Percentiles rank a stretch among this genome's conserved stretches.
Evolutionary conservation across 2,329 filamentous ascomycete genomes (phyloP).

Genomic region (Xylaria sp.): DNA sequence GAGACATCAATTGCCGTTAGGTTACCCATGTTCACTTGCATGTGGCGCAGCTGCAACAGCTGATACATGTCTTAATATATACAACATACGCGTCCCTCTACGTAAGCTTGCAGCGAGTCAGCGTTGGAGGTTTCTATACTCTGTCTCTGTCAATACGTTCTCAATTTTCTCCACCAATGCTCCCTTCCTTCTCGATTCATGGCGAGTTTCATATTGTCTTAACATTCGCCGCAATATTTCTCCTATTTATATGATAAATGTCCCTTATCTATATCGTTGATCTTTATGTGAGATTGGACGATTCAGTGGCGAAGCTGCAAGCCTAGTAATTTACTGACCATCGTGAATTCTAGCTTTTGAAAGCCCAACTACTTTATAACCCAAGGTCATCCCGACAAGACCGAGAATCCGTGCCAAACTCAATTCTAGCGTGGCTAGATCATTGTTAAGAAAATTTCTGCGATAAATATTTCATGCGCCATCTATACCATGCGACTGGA

Average conservation of each 20-base stretch:
- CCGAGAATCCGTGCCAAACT: background rate
- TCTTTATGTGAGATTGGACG: too few species aligned
- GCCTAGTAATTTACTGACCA: background rate
- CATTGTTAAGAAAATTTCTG: background rate
- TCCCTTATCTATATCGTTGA: too few species aligned
- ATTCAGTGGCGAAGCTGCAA: background rate
- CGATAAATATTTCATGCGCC: background rate
- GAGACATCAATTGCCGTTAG: background rate
- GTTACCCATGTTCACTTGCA: background rate
- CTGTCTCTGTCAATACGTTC: background rate
- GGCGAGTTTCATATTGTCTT: too few species aligned
- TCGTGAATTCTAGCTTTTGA: background rate
- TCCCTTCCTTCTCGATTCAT: too few species aligned
- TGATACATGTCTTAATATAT: background rate
- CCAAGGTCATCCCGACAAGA: background rate
- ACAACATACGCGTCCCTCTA: constrained; percentile 28
- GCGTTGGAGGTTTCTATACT: background rate
- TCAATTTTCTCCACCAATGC: background rate
- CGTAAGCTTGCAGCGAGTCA: constrained; percentile 26
- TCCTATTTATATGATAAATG: too few species aligned
- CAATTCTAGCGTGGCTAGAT: background rate
- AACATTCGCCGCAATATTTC: too few species aligned
- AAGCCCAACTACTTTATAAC: background rate
- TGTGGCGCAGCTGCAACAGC: background rate
- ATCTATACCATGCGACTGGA: background rate